Evolutionary conservation across 305 asterid genomes (phyloP).

Genomic region (Stenogyne calaminthoides): DNA sequence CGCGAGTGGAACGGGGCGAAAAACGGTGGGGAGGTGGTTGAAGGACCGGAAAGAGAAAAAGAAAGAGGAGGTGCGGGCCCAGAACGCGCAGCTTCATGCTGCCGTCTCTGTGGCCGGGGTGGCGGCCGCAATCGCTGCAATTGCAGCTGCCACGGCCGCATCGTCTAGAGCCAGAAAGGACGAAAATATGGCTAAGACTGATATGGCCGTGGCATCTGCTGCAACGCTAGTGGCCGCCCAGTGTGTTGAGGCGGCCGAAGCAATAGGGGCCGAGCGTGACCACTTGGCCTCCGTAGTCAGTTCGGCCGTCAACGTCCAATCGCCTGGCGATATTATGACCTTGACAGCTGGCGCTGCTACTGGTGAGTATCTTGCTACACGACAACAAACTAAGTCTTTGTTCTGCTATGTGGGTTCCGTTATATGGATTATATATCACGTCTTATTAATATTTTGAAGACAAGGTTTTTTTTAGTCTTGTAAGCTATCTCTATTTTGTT

Average conservation of each 20-base stretch:
- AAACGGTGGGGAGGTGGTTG: constrained; percentile 97
- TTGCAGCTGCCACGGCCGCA: constrained; percentile 95
- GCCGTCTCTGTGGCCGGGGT: constrained; percentile 94
- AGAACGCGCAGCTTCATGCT: constrained; percentile 94
- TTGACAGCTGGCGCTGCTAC: constrained; percentile 97
- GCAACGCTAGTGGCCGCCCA: constrained; percentile 96
- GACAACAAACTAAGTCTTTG: not conserved
- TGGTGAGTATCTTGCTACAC: constrained; percentile 40
- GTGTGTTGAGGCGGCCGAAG: constrained; percentile 96
- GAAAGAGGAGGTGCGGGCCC: constrained; percentile 91
- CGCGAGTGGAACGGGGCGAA: constrained; percentile 53
- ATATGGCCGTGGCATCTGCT: constrained; percentile 96
- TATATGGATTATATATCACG: not conserved
- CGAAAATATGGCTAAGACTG: constrained; percentile 77
- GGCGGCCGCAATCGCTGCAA: constrained; percentile 90
- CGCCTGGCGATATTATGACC: constrained; percentile 91
- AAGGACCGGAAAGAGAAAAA: constrained; percentile 92
- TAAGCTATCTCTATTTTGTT: too few relatives aligned
- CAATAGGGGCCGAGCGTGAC: constrained; percentile 97
- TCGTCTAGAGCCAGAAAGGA: constrained; percentile 71
- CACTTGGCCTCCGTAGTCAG: constrained; percentile 81
- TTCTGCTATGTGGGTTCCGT: not conserved
- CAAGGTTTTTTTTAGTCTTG: too few relatives aligned
- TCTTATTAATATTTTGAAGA: not conserved
- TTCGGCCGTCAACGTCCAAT: constrained; percentile 87